Conservation (phyloP, 2,329 filamentous ascomycete species). For the Aspergillus udagawae region DNA sequence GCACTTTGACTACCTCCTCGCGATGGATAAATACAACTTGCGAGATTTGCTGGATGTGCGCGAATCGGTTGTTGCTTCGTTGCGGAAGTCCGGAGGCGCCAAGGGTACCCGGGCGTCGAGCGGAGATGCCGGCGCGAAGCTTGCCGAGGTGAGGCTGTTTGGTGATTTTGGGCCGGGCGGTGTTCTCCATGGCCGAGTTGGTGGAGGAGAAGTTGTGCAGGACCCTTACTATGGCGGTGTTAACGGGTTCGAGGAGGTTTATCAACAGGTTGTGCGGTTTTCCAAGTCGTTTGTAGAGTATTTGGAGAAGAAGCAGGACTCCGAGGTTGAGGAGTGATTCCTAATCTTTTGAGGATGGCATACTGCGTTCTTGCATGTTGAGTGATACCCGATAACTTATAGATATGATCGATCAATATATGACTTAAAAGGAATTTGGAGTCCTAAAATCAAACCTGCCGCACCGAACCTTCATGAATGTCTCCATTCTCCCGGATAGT, state of each 20-base stretch:
- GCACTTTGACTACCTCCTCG: constrained; percentile 87
- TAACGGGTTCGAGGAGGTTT: constrained; percentile 80
- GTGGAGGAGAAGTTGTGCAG: constrained; percentile 63
- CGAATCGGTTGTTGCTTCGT: constrained; percentile 45
- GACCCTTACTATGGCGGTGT: constrained; percentile 92
- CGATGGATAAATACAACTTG: constrained; percentile 86
- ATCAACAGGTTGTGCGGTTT: constrained; percentile 75
- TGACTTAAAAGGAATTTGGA: not conserved
- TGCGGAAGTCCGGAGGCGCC: constrained; percentile 39
- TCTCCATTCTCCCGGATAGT: not conserved
- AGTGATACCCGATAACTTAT: constrained; percentile 20
- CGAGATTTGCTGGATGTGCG: constrained; percentile 62
- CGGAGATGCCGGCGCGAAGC: constrained; percentile 28
- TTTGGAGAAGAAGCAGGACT: constrained; percentile 36
- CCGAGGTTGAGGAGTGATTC: constrained; percentile 5
- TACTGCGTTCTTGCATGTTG: not conserved
- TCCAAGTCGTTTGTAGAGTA: constrained; percentile 69
- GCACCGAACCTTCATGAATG: not conserved
- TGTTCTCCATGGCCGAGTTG: constrained; percentile 32
- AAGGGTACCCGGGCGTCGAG: constrained; percentile 32
- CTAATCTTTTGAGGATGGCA: not conserved
- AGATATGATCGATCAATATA: constrained; percentile 5
- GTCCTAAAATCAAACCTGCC: not conserved
- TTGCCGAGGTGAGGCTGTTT: constrained; percentile 69
- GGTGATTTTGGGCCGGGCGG: constrained; percentile 69